Evolutionary conservation across 345 rosid species (phyloP).

Genomic region (Gossypium rotundifolium): DNA sequence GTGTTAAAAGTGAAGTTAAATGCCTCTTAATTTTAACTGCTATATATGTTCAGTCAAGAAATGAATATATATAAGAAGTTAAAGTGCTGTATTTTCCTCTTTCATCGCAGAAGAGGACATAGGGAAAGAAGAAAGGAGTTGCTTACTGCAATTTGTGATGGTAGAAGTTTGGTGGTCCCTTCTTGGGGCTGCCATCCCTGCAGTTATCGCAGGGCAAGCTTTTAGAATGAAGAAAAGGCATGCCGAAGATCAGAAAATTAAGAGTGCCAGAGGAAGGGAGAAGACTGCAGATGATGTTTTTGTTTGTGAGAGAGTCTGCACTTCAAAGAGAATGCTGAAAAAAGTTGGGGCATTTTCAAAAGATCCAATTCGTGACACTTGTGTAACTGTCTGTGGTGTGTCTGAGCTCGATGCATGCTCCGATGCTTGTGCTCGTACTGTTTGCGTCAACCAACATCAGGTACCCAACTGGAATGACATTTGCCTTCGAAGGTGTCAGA

Average conservation of each 20-base stretch:
- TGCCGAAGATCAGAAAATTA: constrained; percentile 62
- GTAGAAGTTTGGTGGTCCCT: constrained; percentile 80
- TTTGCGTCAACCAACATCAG: not conserved
- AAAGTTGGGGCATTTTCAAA: constrained; percentile 78
- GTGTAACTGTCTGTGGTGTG: constrained; percentile 24
- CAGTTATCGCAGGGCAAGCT: constrained; percentile 61
- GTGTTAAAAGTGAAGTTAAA: not conserved
- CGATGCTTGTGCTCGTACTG: not conserved
- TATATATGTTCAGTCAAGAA: not conserved
- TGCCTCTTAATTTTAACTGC: not conserved
- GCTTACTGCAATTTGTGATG: constrained; percentile 23
- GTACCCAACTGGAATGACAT: not conserved
- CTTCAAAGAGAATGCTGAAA: constrained; percentile 79
- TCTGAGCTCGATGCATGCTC: not conserved
- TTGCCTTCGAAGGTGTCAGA: not conserved
- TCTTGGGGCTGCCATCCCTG: constrained; percentile 67
- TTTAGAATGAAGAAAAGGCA: constrained; percentile 52
- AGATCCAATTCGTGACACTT: constrained; percentile 68
- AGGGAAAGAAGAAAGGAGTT: not conserved
- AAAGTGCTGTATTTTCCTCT: not conserved
- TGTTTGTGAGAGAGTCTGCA: constrained; percentile 88
- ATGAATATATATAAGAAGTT: not conserved
- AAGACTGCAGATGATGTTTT: constrained; percentile 71
- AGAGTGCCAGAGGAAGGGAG: constrained; percentile 69
- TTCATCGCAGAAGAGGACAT: not conserved